These are phyloP conservation scores for Catharanthus roseus DNA, from an alignment of 257 asterid species.

Conservation along the genomic window DNA sequence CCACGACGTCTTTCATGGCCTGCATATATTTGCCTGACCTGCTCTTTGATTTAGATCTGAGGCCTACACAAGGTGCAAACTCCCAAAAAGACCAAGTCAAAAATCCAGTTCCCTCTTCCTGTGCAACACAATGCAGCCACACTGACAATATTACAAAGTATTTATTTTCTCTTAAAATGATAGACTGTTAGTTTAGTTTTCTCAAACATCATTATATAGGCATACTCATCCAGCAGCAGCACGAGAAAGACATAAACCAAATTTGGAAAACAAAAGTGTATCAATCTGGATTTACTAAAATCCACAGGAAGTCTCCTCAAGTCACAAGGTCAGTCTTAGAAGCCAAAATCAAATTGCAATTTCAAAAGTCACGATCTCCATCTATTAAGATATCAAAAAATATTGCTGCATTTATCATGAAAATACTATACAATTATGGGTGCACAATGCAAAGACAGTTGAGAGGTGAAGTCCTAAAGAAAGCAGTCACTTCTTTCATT, in stretches of 20 bases:
- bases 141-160: background rate
- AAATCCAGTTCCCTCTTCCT: too few species aligned
- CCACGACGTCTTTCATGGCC: too few species aligned
- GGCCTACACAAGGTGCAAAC: too few species aligned
- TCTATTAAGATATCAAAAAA: background rate
- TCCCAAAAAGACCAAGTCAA: too few species aligned
- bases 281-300: background rate
- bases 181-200: background rate
- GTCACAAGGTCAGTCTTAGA: background rate
- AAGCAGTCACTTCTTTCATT: background rate
- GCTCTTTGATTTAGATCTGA: background rate
- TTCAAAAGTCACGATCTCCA: background rate
- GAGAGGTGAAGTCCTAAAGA: background rate
- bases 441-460: background rate
- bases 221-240: background rate
- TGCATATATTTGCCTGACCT: too few species aligned
- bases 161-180: background rate
- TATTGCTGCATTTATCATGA: background rate
- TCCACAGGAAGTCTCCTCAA: background rate
- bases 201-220: background rate
- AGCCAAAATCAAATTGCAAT: background rate
- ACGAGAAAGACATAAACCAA: background rate
- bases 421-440: background rate
- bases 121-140: background rate
- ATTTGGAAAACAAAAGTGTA: too few species aligned